A percentile compares a stretch with the other conserved stretches of the same genome.
phyloP scores from a whole-genome alignment of 192 early-diverging fungal species.

The Coemansia sp. region DNA sequence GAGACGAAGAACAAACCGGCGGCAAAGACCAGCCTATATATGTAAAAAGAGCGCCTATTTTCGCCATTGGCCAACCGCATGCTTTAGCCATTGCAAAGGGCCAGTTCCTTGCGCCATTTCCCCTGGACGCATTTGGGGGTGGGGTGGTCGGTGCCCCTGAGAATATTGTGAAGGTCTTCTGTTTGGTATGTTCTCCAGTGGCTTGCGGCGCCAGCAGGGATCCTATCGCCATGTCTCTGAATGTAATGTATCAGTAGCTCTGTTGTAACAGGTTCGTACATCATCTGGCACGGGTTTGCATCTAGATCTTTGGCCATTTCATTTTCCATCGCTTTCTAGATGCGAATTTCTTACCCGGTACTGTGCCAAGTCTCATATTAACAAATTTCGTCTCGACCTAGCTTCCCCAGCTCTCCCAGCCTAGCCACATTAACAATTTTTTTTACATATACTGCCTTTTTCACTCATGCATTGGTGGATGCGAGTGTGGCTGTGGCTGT shows the following conservation, averaged over 20 bases:
- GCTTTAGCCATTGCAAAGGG: background rate
- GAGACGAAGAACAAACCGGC: background rate
- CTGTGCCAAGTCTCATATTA: background rate
- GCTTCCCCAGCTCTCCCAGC: background rate
- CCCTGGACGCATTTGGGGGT: background rate
- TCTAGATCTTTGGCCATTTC: background rate
- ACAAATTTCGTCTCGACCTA: background rate
- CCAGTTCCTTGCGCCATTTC: background rate
- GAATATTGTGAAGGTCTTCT: background rate
- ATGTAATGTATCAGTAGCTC: background rate
- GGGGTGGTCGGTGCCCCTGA: background rate
- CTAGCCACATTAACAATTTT: background rate
- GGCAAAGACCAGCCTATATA: background rate
- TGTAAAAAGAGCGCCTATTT: background rate
- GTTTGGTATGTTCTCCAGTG: background rate
- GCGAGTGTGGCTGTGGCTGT: background rate
- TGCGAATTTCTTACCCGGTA: too few species aligned
- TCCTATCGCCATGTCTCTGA: too few species aligned
- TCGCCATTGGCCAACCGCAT: background rate
- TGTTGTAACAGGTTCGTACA: background rate
- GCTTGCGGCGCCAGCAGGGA: background rate
- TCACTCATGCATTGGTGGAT: background rate
- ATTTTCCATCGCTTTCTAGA: background rate
- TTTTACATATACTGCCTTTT: background rate
- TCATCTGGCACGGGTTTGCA: too few species aligned